Base-by-base conservation (phyloP, 805 yeast genomes). In the Hermanozyma aechmeae region DNA sequence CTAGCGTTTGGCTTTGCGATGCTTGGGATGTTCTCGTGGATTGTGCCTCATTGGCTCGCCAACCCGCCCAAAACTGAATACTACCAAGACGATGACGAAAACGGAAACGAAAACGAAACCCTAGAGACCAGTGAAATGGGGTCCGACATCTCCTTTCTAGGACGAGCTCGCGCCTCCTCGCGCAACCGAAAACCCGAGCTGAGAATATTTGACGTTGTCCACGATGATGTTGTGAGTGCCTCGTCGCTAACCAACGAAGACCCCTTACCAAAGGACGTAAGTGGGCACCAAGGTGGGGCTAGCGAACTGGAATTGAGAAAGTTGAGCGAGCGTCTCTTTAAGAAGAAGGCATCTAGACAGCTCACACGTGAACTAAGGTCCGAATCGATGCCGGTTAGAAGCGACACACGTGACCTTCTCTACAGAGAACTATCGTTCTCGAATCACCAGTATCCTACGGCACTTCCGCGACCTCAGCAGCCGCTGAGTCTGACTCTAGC, bases 41-140 rank as follows among this genome's bases (percentile, higher is more conserved):
- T 40, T 5, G 31, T 58, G 6, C 67, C 67, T 1, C 23, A 36
- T 32, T 38, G 81, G 80, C 75, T 78, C 53, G 68, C 71, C 6
- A 65, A 70, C 28, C 72, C 74, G 4, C 44, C 48, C 1, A 48
- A 34, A 4, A 4, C 12, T 10, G 21, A 12, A 4, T n/a, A n/a
- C n/a, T 25, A 25, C 10, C 13, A 11, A 10, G 48, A 44, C n/a
- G 40, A 41, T n/a, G 44, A 40, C 2, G 55, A 45, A 7, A 17
- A 23, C 27, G 6, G 13, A 11, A 8, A 17, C 20, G 20, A 7
- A 17, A 17, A 17, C 20, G 9, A 17, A 10, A 17, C 9, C 9
- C 20, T 7, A 7, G 20, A 7, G 7, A 17, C 20, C 9, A 17
- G 20, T 10, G 9, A 17, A 17, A 17, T 7, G 20, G 10, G 20